A percentile compares a stretch with the other conserved stretches of the same genome.
Conservation (phyloP, 306 rosid species). For the Abrus pulchellus region DNA sequence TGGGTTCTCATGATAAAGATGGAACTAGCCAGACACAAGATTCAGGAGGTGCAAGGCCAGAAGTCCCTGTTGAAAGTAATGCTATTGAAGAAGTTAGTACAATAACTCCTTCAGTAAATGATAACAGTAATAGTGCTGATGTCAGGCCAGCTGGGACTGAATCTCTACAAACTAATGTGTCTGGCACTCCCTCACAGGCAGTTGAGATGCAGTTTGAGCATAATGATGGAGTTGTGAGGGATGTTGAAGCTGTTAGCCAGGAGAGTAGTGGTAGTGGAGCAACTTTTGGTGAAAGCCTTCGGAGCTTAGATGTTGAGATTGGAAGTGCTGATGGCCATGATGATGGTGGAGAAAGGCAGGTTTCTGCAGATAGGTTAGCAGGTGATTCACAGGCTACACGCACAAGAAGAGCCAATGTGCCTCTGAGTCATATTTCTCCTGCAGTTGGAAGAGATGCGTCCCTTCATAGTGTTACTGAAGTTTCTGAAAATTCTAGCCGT, state of each 20-base stretch:
- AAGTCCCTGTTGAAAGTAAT: conserved; percentile 64
- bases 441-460: conserved; percentile 81
- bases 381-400: conserved; percentile 87
- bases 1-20: conserved; percentile 60
- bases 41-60: conserved; percentile 66
- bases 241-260: conserved; percentile 98
- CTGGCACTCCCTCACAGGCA: conserved; percentile 64
- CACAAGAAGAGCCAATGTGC: conserved; percentile 73
- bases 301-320: conserved; percentile 98
- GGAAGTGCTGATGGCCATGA: conserved; percentile 99
- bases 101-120: conserved; percentile 48
- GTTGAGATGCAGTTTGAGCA: conserved; percentile 93
- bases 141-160: conserved; percentile 63
- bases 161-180: conserved; percentile 62
- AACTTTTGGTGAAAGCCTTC: conserved; percentile 97
- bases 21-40: conserved; percentile 66
- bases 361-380: conserved; percentile 71
- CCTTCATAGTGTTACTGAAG: conserved; percentile 96
- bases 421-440: conserved; percentile 66
- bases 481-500: conserved; percentile 90
- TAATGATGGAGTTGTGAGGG: conserved; percentile 78
- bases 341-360: conserved; percentile 94
- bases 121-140: conserved; percentile 55
- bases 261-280: conserved; percentile 99
- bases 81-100: conserved; percentile 58